These are phyloP conservation scores for Decorospora gaudefroyi DNA, from an alignment of 2,329 filamentous ascomycete species.

Conservation along the genomic window DNA sequence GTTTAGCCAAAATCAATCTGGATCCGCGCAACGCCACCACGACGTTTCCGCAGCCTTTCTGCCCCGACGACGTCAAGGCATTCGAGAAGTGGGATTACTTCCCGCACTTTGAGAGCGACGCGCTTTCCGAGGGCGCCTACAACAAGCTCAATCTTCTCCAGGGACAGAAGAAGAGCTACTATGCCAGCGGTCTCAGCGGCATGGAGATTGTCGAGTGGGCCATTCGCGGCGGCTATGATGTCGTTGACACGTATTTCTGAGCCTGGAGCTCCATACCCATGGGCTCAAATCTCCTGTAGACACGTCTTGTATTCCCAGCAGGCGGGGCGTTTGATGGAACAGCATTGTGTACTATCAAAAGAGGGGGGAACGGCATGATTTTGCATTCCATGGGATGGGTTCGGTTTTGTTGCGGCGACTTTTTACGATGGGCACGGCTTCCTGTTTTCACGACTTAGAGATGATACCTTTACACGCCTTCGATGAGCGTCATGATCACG, in stretches of 20 bases:
- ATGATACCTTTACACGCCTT: conserved; percentile 20
- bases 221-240: conserved; percentile 41
- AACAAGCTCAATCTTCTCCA: conserved; percentile 42
- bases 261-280: not conserved
- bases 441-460: not conserved
- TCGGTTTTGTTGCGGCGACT: too few species aligned
- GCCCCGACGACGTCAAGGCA: conserved; percentile 34
- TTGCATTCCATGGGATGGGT: too few species aligned
- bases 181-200: conserved; percentile 44
- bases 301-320: too few species aligned
- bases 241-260: conserved; percentile 43
- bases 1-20: conserved; percentile 43
- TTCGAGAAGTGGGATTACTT: conserved; percentile 50
- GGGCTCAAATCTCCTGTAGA: too few species aligned
- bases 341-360: too few species aligned
- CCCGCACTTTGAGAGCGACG: conserved; percentile 41
- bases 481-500: conserved; percentile 37
- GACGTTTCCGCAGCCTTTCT: conserved; percentile 24
- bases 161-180: conserved; percentile 46
- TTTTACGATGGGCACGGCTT: not conserved
- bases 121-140: conserved; percentile 37
- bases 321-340: too few species aligned
- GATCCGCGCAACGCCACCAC: conserved; percentile 44
- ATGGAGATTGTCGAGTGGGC: conserved; percentile 50
- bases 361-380: too few species aligned